A percentile compares a stretch with the other conserved stretches of the same genome.
Conservation (phyloP, 1,284 basidiomycete genomes). For the Sanghuangporus baumii region DNA sequence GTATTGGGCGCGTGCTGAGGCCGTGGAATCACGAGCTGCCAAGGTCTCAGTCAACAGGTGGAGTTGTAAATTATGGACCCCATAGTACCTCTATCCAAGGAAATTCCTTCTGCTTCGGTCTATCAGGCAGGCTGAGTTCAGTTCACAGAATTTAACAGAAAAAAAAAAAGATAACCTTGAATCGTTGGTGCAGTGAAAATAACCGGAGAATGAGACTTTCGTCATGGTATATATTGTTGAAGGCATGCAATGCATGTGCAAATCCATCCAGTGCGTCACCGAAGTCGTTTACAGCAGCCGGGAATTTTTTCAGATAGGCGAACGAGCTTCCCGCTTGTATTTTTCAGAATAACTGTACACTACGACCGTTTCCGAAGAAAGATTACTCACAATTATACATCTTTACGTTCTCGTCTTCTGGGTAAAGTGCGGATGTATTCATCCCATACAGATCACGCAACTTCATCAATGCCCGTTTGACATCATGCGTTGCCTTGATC, state of each 20-base stretch:
- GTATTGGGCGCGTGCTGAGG: neutral
- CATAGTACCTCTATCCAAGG: neutral
- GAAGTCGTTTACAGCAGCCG: neutral
- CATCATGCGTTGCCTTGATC: neutral
- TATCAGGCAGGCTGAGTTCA: neutral
- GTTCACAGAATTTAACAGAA: neutral
- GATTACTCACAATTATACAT: neutral
- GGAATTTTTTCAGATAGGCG: neutral
- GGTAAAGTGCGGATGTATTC: neutral
- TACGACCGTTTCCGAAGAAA: neutral
- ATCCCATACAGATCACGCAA: constrained; percentile 2
- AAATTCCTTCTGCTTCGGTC: neutral
- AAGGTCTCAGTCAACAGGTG: neutral
- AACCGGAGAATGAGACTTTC: constrained; percentile 1
- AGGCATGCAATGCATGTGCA: neutral
- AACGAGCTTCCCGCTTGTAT: neutral
- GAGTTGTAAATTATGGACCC: neutral
- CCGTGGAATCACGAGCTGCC: neutral
- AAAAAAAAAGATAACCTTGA: neutral
- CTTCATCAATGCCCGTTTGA: neutral
- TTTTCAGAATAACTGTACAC: neutral
- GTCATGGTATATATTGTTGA: neutral
- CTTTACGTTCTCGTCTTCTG: neutral
- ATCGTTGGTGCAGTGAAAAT: neutral
- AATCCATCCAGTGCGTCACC: neutral